Conservation (phyloP, 352 stramenopile species). For the Phytophthora parvispora region DNA sequence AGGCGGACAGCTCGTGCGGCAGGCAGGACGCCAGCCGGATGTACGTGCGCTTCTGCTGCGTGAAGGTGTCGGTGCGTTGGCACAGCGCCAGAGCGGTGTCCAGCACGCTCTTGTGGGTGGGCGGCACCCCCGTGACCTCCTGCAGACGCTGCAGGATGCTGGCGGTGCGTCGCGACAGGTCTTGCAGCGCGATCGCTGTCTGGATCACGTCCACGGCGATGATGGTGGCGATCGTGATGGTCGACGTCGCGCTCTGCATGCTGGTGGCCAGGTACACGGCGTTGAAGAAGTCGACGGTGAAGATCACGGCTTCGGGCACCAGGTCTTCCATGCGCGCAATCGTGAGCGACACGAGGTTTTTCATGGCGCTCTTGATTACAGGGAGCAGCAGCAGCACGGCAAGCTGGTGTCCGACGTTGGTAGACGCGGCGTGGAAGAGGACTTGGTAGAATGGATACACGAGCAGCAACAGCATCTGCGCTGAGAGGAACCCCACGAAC, state of each 20-base stretch:
- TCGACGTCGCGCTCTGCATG: slow-evolving; percentile 21
- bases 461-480: slow-evolving; percentile 8
- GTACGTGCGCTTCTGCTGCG: slow-evolving; percentile 1
- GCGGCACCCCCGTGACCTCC: not conserved
- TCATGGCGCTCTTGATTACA: slow-evolving; percentile 16
- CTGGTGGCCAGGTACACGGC: slow-evolving; percentile 20
- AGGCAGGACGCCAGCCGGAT: slow-evolving; percentile 12
- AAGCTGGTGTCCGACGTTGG: not conserved
- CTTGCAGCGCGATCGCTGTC: slow-evolving; percentile 3
- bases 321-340: slow-evolving; percentile 22
- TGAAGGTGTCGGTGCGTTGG: not conserved
- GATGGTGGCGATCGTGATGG: slow-evolving; percentile 2
- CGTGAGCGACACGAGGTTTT: slow-evolving; percentile 17
- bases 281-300: slow-evolving; percentile 32
- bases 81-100: not conserved
- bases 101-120: not conserved
- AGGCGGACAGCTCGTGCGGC: not conserved
- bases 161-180: slow-evolving; percentile 6
- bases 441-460: slow-evolving; percentile 26
- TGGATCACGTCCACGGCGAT: slow-evolving; percentile 1
- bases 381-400: slow-evolving; percentile 11
- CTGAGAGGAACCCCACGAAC: slow-evolving; percentile 14
- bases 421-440: not conserved
- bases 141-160: not conserved
- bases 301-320: slow-evolving; percentile 18